A percentile compares a stretch with the other conserved stretches of the same genome.
phyloP scores from a whole-genome alignment of 495 filamentous ascomycete species.

The Penicillium subrubescens region DNA sequence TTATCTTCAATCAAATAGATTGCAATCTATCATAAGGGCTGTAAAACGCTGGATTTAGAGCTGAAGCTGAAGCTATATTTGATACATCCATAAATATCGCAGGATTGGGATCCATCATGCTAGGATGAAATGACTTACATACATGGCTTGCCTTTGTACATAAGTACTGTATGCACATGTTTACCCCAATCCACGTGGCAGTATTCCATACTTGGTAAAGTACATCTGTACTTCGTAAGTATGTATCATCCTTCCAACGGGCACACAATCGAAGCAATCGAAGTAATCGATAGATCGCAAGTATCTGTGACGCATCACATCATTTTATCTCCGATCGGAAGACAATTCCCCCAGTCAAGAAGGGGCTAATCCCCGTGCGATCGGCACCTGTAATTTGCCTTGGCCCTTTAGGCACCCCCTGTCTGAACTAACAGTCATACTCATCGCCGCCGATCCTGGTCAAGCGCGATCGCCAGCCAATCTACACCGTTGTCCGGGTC shows the following conservation, averaged over 20 bases:
- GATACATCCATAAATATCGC: background rate
- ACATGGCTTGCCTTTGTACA: background rate
- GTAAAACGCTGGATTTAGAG: background rate
- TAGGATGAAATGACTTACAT: background rate
- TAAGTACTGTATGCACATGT: background rate
- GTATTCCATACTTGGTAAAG: background rate
- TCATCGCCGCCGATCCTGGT: background rate
- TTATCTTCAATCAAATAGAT: background rate
- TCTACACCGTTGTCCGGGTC: slow-evolving; percentile 5
- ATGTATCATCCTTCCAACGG: background rate
- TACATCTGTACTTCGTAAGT: background rate
- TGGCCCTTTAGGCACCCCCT: background rate
- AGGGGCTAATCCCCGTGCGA: background rate
- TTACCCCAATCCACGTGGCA: slow-evolving; percentile 15
- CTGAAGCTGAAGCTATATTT: background rate
- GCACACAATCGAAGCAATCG: background rate
- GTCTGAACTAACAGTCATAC: background rate
- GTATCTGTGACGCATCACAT: slow-evolving; percentile 6
- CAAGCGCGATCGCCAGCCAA: slow-evolving; percentile 11
- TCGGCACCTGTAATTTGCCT: background rate
- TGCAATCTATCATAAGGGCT: background rate
- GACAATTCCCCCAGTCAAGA: background rate
- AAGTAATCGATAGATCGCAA: slow-evolving; percentile 7
- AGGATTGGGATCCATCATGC: background rate
- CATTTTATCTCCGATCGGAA: background rate